Conservation (phyloP, 371 early-diverging fungal species). For the Apophysomyces elegans region DNA sequence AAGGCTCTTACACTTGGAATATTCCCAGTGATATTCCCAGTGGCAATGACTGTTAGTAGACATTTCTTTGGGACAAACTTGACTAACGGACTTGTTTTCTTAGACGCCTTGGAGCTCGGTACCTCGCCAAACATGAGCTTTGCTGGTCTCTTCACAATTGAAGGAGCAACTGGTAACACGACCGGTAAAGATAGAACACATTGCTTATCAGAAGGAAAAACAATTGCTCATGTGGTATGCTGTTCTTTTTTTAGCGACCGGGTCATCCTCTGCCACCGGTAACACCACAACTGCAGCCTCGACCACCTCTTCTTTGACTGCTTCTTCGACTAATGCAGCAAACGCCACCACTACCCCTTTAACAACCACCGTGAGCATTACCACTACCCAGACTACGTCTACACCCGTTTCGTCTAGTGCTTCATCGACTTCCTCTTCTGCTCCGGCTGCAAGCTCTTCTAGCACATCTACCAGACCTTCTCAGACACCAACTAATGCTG, state of each 20-base stretch:
- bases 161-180: constrained; percentile 28
- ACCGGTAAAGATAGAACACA: constrained; percentile 17
- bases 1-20: constrained; percentile 40
- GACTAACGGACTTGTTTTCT: constrained; percentile 22
- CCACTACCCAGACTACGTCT: neutral
- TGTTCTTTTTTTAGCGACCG: constrained; percentile 9
- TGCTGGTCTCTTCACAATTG: constrained; percentile 46
- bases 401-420: neutral
- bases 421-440: neutral
- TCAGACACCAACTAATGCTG: neutral
- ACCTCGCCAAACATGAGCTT: constrained; percentile 33
- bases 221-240: constrained; percentile 4
- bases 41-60: constrained; percentile 50
- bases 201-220: neutral
- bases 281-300: neutral
- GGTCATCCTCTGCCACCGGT: constrained; percentile 5
- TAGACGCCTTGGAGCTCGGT: constrained; percentile 45
- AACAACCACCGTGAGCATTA: neutral
- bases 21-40: constrained; percentile 36
- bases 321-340: neutral
- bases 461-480: neutral
- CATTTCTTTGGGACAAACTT: constrained; percentile 9
- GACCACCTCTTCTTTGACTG: constrained; percentile 6
- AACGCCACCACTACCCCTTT: neutral
- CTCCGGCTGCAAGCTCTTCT: neutral